Evolutionary conservation across 1,284 basidiomycete genomes (phyloP).

Genomic region (Rhodotorula sp.): DNA sequence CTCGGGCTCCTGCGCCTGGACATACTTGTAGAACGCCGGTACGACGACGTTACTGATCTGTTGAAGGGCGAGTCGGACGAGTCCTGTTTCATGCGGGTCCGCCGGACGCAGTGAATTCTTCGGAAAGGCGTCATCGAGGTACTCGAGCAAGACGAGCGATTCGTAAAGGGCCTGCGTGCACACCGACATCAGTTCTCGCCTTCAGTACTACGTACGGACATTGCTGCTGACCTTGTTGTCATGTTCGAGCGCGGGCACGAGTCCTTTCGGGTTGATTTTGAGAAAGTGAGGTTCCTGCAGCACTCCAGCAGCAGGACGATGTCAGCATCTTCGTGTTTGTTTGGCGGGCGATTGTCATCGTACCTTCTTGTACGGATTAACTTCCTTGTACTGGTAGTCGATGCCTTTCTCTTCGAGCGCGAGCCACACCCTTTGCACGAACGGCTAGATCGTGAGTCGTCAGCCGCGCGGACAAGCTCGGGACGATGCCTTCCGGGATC

Average conservation of each 20-base stretch:
- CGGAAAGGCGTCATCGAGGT: constrained; percentile 57
- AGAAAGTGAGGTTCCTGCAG: constrained; percentile 39
- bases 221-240: constrained; percentile 51
- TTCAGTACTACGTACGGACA: background rate
- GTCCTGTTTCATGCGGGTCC: constrained; percentile 12
- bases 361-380: constrained; percentile 41
- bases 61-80: constrained; percentile 16
- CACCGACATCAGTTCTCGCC: background rate
- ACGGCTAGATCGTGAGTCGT: constrained; percentile 9
- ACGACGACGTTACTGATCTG: constrained; percentile 45
- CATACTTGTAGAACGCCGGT: constrained; percentile 37
- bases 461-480: too few relatives aligned
- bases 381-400: constrained; percentile 58
- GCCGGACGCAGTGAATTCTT: background rate
- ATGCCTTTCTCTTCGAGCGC: constrained; percentile 56
- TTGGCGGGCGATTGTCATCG: background rate
- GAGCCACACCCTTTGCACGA: constrained; percentile 41
- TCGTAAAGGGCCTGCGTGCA: constrained; percentile 57
- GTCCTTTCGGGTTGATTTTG: constrained; percentile 36
- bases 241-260: constrained; percentile 55
- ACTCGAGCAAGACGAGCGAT: constrained; percentile 61
- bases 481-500: background rate
- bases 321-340: too few relatives aligned
- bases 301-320: background rate
- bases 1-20: constrained; percentile 37